Conservation (phyloP, 306 rosid species). For the Luffa acutangula region DNA sequence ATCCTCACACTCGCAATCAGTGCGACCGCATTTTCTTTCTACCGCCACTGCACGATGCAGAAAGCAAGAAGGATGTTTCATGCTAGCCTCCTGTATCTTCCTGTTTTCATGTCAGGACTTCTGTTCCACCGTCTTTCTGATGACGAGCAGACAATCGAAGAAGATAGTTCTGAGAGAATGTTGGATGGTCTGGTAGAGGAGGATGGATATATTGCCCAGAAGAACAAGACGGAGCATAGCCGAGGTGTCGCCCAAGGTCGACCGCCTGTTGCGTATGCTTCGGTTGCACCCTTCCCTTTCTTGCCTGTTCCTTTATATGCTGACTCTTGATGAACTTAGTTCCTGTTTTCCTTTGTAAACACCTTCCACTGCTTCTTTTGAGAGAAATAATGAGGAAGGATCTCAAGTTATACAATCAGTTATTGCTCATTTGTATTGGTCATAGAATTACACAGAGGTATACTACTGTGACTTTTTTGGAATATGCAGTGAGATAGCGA, state of each 20-base stretch:
- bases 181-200: conserved; percentile 18
- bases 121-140: conserved; percentile 61
- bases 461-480: background rate
- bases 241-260: conserved; percentile 17
- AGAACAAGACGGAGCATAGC: conserved; percentile 14
- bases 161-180: conserved; percentile 17
- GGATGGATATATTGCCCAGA: conserved; percentile 11
- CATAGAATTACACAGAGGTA: background rate
- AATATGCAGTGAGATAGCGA: background rate
- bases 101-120: conserved; percentile 86
- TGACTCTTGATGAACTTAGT: conserved; percentile 3
- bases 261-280: conserved; percentile 79
- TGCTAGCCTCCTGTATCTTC: conserved; percentile 92
- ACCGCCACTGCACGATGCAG: conserved; percentile 51
- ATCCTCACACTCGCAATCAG: conserved; percentile 71
- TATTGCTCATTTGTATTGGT: background rate
- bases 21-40: conserved; percentile 71
- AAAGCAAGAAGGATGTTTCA: conserved; percentile 85
- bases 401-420: background rate
- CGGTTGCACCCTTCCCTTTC: conserved; percentile 82
- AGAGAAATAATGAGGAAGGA: conserved; percentile 4
- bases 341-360: background rate
- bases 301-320: conserved; percentile 70
- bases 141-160: conserved; percentile 24
- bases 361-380: background rate